Percentiles rank a stretch among this genome's conserved stretches.
Evolutionary conservation across 1,284 basidiomycete species (phyloP).

Genomic region (Puccinia coronata): DNA sequence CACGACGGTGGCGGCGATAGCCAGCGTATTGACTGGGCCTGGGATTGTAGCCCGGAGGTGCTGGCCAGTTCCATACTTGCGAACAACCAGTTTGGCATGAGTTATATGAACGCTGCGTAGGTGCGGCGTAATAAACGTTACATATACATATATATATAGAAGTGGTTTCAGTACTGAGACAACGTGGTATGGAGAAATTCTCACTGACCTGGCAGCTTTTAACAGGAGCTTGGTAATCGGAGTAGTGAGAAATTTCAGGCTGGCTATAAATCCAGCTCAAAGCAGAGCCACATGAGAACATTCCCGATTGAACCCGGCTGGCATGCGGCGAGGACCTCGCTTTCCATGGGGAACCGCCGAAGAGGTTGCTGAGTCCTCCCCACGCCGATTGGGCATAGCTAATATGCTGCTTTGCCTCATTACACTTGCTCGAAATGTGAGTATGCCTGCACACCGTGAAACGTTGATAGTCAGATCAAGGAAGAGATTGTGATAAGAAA

Average conservation of each 20-base stretch:
- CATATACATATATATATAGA: no score
- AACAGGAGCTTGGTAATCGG: not conserved
- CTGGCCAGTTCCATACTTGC: conserved; percentile 23
- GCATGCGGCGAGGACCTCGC: conserved; percentile 20
- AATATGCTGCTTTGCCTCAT: conserved; percentile 7
- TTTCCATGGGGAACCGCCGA: not conserved
- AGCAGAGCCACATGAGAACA: conserved; percentile 6
- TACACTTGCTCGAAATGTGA: conserved; percentile 10
- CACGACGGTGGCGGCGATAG: not conserved
- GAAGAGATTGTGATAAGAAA: no score
- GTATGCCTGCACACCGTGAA: not conserved
- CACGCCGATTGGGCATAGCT: not conserved
- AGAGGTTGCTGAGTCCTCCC: not conserved
- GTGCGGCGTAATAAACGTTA: not conserved
- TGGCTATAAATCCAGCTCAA: conserved; percentile 21
- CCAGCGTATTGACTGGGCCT: not conserved
- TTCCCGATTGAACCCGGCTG: not conserved
- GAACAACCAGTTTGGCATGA: not conserved
- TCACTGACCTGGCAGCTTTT: conserved; percentile 14
- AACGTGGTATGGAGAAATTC: not conserved
- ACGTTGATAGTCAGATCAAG: no score
- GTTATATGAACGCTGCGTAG: not conserved
- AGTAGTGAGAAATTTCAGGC: not conserved
- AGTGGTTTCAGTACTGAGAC: no score
- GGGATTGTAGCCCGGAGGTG: conserved; percentile 2